phyloP scores from a whole-genome alignment of 2,329 filamentous ascomycete genomes.

The Nothomitra cinnamomea region DNA sequence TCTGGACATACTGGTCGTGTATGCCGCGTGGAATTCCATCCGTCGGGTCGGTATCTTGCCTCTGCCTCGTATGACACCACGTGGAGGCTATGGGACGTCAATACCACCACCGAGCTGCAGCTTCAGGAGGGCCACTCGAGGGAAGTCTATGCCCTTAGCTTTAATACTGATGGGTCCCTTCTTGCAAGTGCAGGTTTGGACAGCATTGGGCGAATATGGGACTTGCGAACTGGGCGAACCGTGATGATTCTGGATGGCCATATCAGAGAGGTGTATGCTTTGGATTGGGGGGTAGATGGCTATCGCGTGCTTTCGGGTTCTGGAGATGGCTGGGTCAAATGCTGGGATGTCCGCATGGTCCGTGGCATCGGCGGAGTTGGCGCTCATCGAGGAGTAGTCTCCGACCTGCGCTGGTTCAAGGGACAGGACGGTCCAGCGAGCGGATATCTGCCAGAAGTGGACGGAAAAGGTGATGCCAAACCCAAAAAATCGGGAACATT shows the following conservation, averaged over 20 bases:
- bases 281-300: constrained; percentile 86
- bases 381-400: constrained; percentile 80
- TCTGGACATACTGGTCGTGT: constrained; percentile 75
- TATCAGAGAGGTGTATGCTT: constrained; percentile 80
- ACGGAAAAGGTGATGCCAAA: constrained; percentile 45
- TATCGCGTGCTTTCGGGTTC: constrained; percentile 87
- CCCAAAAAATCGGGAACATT: constrained; percentile 86
- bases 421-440: constrained; percentile 58
- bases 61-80: constrained; percentile 93
- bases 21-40: constrained; percentile 86
- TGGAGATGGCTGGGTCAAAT: constrained; percentile 90
- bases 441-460: constrained; percentile 39
- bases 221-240: constrained; percentile 77
- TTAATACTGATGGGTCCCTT: constrained; percentile 81
- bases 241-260: constrained; percentile 92
- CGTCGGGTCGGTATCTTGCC: constrained; percentile 74
- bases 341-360: constrained; percentile 91
- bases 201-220: constrained; percentile 91
- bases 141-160: constrained; percentile 78
- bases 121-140: constrained; percentile 90
- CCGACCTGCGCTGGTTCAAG: constrained; percentile 87
- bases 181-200: constrained; percentile 85
- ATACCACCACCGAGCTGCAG: constrained; percentile 66
- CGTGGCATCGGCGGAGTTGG: constrained; percentile 70
- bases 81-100: constrained; percentile 91